Conservation (phyloP, 176 grass and related monocot genomes). For the Lolium rigidum region DNA sequence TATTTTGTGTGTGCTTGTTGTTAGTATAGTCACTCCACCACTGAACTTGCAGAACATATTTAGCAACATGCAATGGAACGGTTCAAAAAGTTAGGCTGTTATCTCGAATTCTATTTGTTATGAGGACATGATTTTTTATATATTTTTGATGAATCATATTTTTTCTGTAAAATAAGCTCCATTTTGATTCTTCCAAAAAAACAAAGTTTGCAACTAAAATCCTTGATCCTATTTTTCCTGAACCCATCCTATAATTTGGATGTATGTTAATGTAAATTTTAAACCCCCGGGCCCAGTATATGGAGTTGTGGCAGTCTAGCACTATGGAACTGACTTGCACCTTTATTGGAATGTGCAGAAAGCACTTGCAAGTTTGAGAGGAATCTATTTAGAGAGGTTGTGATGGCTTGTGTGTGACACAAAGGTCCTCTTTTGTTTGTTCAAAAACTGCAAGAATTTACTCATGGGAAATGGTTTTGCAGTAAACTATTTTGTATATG, state of each 20-base stretch:
- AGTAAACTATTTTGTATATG: slow-evolving; percentile 5
- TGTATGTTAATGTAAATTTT: background rate
- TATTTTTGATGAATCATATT: background rate
- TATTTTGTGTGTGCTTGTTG: background rate
- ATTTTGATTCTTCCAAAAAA: too few species aligned
- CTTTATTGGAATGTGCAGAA: too few species aligned
- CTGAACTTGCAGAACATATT: background rate
- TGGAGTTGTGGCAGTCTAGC: too few species aligned
- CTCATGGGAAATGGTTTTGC: background rate
- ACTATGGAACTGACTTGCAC: too few species aligned
- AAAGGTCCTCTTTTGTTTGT: background rate
- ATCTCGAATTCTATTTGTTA: background rate
- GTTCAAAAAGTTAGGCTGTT: background rate
- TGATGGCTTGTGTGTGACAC: too few species aligned
- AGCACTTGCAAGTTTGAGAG: too few species aligned
- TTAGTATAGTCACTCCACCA: background rate
- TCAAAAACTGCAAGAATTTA: slow-evolving; percentile 5
- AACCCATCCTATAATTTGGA: background rate
- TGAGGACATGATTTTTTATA: too few species aligned
- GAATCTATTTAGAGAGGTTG: too few species aligned
- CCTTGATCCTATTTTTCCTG: too few species aligned
- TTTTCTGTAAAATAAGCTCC: too few species aligned
- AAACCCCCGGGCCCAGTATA: background rate
- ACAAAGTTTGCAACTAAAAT: too few species aligned
- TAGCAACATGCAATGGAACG: background rate